phyloP scores from a whole-genome alignment of 495 filamentous ascomycete species.

The Penicillium riverlandense region DNA sequence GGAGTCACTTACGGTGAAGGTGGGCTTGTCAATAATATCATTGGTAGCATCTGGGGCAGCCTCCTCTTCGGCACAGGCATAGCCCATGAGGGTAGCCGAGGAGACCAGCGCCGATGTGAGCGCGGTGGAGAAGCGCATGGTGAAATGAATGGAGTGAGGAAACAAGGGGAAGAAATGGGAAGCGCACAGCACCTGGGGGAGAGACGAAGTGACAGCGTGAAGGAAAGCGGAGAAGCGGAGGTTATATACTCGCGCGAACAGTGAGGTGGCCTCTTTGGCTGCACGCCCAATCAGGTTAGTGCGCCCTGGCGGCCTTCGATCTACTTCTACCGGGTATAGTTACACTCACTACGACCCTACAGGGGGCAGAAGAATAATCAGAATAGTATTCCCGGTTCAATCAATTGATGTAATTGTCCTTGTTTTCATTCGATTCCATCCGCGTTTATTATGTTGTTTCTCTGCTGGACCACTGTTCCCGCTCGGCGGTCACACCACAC shows the following conservation, averaged over 20 bases:
- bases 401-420: too few species aligned
- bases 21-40: constrained; percentile 56
- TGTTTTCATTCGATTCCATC: too few species aligned
- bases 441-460: too few species aligned
- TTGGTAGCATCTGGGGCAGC: constrained; percentile 55
- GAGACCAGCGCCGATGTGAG: constrained; percentile 57
- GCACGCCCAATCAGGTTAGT: constrained; percentile 29
- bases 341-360: neutral
- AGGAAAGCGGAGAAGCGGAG: constrained; percentile 23
- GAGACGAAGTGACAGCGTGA: constrained; percentile 19
- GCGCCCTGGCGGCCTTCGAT: constrained; percentile 14
- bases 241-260: constrained; percentile 31
- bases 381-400: too few species aligned
- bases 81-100: constrained; percentile 64
- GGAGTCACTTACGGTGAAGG: constrained; percentile 70
- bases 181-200: constrained; percentile 9
- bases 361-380: neutral
- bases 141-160: constrained; percentile 27
- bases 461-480: too few species aligned
- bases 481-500: too few species aligned
- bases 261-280: constrained; percentile 42
- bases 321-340: constrained; percentile 3
- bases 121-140: constrained; percentile 72
- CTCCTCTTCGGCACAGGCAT: constrained; percentile 64
- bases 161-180: constrained; percentile 18